Base-by-base conservation (phyloP, 169 alveolate genomes). In the Plasmodium billcollinsi region DNA sequence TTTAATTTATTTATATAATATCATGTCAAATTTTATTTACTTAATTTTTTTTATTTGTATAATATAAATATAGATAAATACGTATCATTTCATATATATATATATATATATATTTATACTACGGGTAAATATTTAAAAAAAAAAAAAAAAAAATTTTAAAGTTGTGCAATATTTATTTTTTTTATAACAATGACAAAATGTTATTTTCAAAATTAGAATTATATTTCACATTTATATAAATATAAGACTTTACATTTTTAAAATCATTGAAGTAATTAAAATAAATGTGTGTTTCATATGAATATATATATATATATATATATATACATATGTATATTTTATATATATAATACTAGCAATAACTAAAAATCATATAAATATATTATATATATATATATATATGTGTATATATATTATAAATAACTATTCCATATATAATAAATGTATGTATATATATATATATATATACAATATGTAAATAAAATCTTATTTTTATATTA, bases 131-230 rank as follows among this genome's bases (percentile, higher is more conserved):
- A 39, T 39, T 39, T 7, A 18, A 56, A 50, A 49, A 50, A 45
- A 21, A 76, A 63, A 66, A 65, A 65, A 65, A 20, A 43, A 65
- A 78, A 66, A 47, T 78, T 78, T 63, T 29, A 50, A 78, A 78
- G 66, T 9, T 56, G 71, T 49, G 78, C 72, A 49, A 78, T 65
- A 24, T 78, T 78, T 39, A 39, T 39, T 78, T n/a, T 52, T 66
- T 63, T 65, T 65, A 56, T 78, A 66, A 78, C 71, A 50, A 66
- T 52, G 76, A 66, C 71, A 74, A 74, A 65, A 61, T 1, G 43
- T 21, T 49, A 74, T 33, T 21, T 73, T 71, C 20, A 24, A 71
- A 71, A 71, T 71, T 71, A 50, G 65, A 21, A 71, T 50, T 71
- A 50, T 50, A 15, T 50, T 71, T 71, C 66, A 50, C 65, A 21